phyloP scores from a whole-genome alignment of 192 early-diverging fungal species.

The Coemansia umbellata region DNA sequence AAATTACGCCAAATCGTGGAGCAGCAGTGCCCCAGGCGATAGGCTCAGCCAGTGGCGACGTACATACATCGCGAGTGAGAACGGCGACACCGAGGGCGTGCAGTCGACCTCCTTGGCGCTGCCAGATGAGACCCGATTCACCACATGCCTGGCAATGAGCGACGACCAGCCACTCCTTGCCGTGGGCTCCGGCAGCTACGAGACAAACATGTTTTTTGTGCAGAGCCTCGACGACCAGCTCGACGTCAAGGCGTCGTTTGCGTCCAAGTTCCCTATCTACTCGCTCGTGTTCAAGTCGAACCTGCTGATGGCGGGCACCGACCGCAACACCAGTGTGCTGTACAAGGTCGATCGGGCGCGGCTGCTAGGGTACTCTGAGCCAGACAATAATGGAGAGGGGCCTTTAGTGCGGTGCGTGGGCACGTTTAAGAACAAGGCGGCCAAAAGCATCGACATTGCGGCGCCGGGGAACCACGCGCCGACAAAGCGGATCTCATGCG shows the following conservation, averaged over 20 bases:
- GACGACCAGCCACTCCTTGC: slow-evolving; percentile 47
- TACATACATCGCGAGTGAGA: slow-evolving; percentile 38
- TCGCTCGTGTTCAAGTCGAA: slow-evolving; percentile 41
- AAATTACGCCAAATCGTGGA: slow-evolving; percentile 14
- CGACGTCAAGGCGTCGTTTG: slow-evolving; percentile 51
- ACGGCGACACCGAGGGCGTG: slow-evolving; percentile 37
- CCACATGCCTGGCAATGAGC: slow-evolving; percentile 49
- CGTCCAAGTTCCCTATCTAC: slow-evolving; percentile 52
- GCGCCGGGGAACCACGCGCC: slow-evolving; percentile 47
- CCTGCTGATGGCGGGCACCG: slow-evolving; percentile 48
- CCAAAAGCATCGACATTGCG: slow-evolving; percentile 44
- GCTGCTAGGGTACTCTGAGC: slow-evolving; percentile 21
- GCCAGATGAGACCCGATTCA: slow-evolving; percentile 45
- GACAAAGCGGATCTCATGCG: slow-evolving; percentile 36
- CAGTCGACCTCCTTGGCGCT: slow-evolving; percentile 45
- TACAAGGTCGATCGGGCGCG: slow-evolving; percentile 49
- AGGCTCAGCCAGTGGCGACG: slow-evolving; percentile 29
- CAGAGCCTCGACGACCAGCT: slow-evolving; percentile 46
- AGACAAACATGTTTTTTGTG: slow-evolving; percentile 54
- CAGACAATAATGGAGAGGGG: slow-evolving; percentile 11
- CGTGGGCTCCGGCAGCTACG: slow-evolving; percentile 46
- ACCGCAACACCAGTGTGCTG: slow-evolving; percentile 47
- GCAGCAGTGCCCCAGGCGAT: neutral
- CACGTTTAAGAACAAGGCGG: slow-evolving; percentile 51
- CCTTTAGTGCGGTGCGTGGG: slow-evolving; percentile 43